A percentile compares a stretch with the other conserved stretches of the same genome.
Evolutionary conservation across 176 grass and related monocot genomes (phyloP).

Genomic region (Guadua angustifolia): DNA sequence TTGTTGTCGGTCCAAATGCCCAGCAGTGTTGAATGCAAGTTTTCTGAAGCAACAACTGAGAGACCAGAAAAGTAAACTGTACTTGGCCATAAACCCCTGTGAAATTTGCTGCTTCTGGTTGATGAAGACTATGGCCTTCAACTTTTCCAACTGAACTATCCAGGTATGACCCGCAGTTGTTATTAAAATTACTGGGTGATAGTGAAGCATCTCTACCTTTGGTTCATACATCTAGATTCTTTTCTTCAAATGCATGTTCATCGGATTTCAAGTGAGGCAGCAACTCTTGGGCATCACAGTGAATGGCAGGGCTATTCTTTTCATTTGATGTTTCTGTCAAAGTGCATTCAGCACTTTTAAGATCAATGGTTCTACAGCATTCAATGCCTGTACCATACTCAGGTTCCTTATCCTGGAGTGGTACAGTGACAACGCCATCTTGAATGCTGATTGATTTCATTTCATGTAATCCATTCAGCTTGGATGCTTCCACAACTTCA

Average conservation of each 20-base stretch:
- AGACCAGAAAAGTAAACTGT: too few species aligned
- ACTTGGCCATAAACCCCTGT: too few species aligned
- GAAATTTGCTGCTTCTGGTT: conserved; percentile 38
- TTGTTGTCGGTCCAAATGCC: too few species aligned
- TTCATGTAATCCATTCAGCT: conserved; percentile 50
- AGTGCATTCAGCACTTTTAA: conserved; percentile 35
- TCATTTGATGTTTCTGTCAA: conserved; percentile 47
- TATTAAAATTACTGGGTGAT: conserved; percentile 27
- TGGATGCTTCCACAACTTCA: conserved; percentile 52
- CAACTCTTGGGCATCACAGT: conserved; percentile 38
- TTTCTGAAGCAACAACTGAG: too few species aligned
- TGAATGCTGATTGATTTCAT: conserved; percentile 42
- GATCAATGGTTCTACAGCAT: conserved; percentile 6
- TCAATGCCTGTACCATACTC: conserved; percentile 32
- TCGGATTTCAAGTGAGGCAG: conserved; percentile 34
- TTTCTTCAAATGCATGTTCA: conserved; percentile 36
- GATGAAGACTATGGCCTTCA: conserved; percentile 28
- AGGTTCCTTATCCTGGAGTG: conserved; percentile 42
- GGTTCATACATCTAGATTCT: conserved; percentile 37
- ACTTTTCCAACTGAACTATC: conserved; percentile 41
- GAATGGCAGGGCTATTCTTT: conserved; percentile 25
- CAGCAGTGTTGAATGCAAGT: too few species aligned
- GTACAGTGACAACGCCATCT: conserved; percentile 40
- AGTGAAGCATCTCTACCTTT: conserved; percentile 38
- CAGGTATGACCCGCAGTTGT: conserved; percentile 2